Percentiles rank a stretch among this genome's conserved stretches.
Evolutionary conservation across 2,329 filamentous ascomycete species (phyloP).

Genomic region (Ophiostoma himal-ulmi): DNA sequence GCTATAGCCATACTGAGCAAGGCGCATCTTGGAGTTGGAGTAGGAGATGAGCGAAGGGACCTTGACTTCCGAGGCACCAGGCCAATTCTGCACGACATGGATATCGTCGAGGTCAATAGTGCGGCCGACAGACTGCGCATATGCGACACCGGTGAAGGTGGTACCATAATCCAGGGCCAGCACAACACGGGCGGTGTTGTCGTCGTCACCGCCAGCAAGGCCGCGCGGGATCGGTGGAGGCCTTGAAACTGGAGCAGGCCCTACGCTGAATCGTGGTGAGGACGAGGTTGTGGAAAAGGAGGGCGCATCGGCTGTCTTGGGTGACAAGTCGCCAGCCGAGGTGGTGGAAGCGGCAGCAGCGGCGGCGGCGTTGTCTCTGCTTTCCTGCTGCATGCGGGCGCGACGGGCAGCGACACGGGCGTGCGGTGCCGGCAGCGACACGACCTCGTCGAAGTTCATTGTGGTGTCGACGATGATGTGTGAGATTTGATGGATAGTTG

Average conservation of each 20-base stretch:
- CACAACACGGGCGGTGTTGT: constrained; percentile 19
- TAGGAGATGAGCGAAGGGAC: constrained; percentile 26
- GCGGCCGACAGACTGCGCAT: constrained; percentile 17
- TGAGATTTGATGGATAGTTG: background rate
- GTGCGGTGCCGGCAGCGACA: constrained; percentile 20
- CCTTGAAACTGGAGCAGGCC: background rate
- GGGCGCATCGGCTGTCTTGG: background rate
- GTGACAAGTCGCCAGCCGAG: background rate
- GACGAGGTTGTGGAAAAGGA: background rate
- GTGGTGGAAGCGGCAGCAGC: background rate
- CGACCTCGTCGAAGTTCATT: constrained; percentile 18
- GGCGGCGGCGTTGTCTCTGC: background rate
- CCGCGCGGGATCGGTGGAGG: background rate
- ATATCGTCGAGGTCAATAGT: constrained; percentile 22
- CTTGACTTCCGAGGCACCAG: constrained; percentile 20
- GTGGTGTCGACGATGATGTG: background rate
- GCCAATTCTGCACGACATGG: constrained; percentile 24
- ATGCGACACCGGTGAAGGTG: constrained; percentile 25
- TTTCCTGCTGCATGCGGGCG: constrained; percentile 11
- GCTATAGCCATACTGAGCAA: constrained; percentile 23
- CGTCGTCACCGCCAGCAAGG: background rate
- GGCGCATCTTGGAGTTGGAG: constrained; percentile 16
- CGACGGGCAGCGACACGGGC: constrained; percentile 20
- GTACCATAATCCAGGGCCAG: constrained; percentile 26
- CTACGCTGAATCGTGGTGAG: background rate